Percentiles rank a stretch among this genome's conserved stretches.
phyloP scores from a whole-genome alignment of 306 rosid genomes.

The Crotalaria pallida region DNA sequence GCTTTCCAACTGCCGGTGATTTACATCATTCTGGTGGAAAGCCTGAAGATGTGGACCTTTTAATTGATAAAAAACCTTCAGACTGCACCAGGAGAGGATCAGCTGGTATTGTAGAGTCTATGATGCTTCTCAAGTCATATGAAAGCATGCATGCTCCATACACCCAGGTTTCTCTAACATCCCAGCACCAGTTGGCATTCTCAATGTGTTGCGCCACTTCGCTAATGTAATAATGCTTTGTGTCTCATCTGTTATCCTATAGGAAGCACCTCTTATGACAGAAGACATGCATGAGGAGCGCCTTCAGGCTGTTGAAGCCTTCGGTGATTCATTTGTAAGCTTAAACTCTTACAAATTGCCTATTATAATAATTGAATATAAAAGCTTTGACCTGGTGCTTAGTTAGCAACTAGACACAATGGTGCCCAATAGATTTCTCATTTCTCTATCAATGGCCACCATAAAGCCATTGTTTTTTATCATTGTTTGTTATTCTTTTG shows the following conservation, averaged over 20 bases:
- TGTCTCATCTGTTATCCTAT: conserved; percentile 5
- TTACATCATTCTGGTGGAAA: conserved; percentile 29
- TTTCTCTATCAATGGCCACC: neutral
- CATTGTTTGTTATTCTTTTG: conserved; percentile 23
- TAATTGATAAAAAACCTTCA: conserved; percentile 34
- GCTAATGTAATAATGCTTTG: neutral
- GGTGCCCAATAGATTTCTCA: neutral
- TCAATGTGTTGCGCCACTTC: neutral
- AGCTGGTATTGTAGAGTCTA: conserved; percentile 42
- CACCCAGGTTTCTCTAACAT: conserved; percentile 49
- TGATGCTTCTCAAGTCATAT: conserved; percentile 61
- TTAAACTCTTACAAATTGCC: neutral
- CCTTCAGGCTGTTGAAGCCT: conserved; percentile 67
- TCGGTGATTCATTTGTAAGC: conserved; percentile 65
- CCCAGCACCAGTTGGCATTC: neutral
- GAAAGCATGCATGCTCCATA: conserved; percentile 69
- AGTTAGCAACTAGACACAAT: neutral
- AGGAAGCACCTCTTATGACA: conserved; percentile 77
- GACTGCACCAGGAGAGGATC: conserved; percentile 53
- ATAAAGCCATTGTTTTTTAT: neutral
- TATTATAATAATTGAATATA: neutral
- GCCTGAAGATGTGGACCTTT: conserved; percentile 31
- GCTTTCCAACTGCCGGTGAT: conserved; percentile 39
- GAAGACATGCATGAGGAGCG: conserved; percentile 92
- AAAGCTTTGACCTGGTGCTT: neutral